These are phyloP conservation scores for Lipomyces kockii DNA, from an alignment of 805 yeast species.

Conservation along the genomic window DNA sequence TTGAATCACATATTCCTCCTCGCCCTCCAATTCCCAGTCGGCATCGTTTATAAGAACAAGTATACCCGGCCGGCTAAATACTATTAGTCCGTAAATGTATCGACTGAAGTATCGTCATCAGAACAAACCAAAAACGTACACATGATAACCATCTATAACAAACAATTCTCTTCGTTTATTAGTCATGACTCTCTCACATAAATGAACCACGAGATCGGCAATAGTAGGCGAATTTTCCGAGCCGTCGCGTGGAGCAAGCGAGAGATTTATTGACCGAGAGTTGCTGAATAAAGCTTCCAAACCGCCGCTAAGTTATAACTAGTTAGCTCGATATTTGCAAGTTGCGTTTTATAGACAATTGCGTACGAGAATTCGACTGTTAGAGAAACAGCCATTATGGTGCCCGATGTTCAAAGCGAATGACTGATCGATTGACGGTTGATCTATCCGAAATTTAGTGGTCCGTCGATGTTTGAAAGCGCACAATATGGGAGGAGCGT, in stretches of 20 bases:
- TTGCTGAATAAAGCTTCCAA: constrained; percentile 76
- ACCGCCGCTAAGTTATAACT: constrained; percentile 61
- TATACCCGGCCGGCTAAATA: constrained; percentile 67
- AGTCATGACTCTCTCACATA: constrained; percentile 57
- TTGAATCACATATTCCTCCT: constrained; percentile 77
- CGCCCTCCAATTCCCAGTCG: constrained; percentile 96
- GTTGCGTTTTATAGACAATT: not conserved
- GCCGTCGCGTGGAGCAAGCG: constrained; percentile 46
- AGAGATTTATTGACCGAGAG: constrained; percentile 58
- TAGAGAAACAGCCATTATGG: constrained; percentile 11
- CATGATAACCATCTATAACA: constrained; percentile 70
- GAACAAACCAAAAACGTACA: constrained; percentile 43
- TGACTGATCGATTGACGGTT: not conserved
- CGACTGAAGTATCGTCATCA: constrained; percentile 1
- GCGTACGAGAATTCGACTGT: constrained; percentile 31
- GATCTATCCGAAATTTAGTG: not conserved
- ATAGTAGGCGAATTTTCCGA: constrained; percentile 48
- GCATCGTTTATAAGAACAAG: constrained; percentile 89
- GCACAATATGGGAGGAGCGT: not conserved
- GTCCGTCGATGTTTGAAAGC: not conserved
- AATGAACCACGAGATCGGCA: constrained; percentile 60
- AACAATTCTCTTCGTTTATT: constrained; percentile 70
- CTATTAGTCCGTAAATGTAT: not conserved
- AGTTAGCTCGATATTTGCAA: constrained; percentile 1
- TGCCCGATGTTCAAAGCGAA: not conserved